These are phyloP conservation scores for Dactylellina leptospora DNA, from an alignment of 2,329 filamentous ascomycete genomes.

Conservation along the genomic window DNA sequence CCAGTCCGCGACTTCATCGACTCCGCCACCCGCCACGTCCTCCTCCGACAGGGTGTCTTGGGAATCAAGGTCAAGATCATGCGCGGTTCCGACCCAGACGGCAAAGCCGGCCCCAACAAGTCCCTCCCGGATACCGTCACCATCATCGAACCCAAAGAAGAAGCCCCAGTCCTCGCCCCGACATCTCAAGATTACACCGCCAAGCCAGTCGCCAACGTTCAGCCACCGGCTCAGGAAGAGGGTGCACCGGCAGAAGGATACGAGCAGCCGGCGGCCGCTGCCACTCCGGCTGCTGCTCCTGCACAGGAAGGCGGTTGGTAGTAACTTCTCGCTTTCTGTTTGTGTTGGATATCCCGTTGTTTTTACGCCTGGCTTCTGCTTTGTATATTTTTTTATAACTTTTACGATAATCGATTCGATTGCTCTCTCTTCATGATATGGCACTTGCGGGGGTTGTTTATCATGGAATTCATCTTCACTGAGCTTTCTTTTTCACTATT, in stretches of 20 bases:
- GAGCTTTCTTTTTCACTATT: constrained; percentile 26
- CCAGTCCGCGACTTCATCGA: constrained; percentile 99
- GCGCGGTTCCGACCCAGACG: constrained; percentile 98
- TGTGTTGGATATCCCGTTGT: constrained; percentile 18
- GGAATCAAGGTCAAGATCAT: constrained; percentile 99
- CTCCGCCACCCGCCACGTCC: constrained; percentile 96
- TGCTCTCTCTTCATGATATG: constrained; percentile 33
- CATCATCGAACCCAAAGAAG: constrained; percentile 99
- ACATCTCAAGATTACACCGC: constrained; percentile 91
- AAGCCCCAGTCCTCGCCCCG: constrained; percentile 92
- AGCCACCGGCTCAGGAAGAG: constrained; percentile 30
- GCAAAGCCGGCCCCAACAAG: constrained; percentile 98
- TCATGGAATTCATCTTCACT: constrained; percentile 37
- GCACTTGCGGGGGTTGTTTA: constrained; percentile 48
- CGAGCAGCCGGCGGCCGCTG: constrained; percentile 34
- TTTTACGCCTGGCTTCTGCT: constrained; percentile 10
- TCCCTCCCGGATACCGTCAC: constrained; percentile 97
- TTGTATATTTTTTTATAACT: constrained; percentile 48
- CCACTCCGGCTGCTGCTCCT: constrained; percentile 15
- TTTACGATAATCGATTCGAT: constrained; percentile 36
- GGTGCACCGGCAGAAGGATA: constrained; percentile 42
- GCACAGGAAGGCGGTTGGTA: constrained; percentile 34
- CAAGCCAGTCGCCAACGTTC: constrained; percentile 45
- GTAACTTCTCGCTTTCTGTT: constrained; percentile 22
- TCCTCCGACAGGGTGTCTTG: constrained; percentile 98